Conservation (phyloP, 805 yeast genomes). For the Nakazawaea pomicola region DNA sequence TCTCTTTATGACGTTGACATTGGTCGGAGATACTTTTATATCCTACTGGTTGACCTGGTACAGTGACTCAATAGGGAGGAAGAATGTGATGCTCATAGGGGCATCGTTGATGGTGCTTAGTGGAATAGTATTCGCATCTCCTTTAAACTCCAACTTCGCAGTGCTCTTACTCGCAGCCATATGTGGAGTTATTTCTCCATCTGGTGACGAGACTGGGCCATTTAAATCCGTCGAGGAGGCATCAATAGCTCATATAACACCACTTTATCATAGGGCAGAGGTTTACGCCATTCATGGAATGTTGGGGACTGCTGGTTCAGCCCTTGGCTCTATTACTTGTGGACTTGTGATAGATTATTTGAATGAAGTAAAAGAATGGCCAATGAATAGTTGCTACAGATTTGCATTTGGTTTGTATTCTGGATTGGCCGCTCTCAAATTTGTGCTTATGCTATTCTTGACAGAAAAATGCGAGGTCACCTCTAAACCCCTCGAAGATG, state of each 20-base stretch:
- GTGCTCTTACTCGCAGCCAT: conserved; percentile 66
- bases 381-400: conserved; percentile 43
- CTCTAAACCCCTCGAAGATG: conserved; percentile 22
- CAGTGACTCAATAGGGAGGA: conserved; percentile 67
- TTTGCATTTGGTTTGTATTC: conserved; percentile 54
- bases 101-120: conserved; percentile 62
- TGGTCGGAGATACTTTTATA: conserved; percentile 71
- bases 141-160: conserved; percentile 40
- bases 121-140: conserved; percentile 58
- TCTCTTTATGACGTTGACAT: conserved; percentile 73
- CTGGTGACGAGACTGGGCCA: conserved; percentile 90
- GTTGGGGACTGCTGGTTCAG: conserved; percentile 65
- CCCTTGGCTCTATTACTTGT: conserved; percentile 61
- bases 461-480: conserved; percentile 48
- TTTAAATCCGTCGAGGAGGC: conserved; percentile 85
- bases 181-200: conserved; percentile 81
- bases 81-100: conserved; percentile 59
- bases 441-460: conserved; percentile 43
- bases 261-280: conserved; percentile 58
- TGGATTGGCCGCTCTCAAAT: conserved; percentile 46
- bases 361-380: conserved; percentile 28
- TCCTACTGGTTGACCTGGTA: conserved; percentile 73
- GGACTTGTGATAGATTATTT: conserved; percentile 55
- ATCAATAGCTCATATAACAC: conserved; percentile 73
- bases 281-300: conserved; percentile 72